Base-by-base conservation (phyloP, 768 basidiomycete species). In the Suillus occidentalis region DNA sequence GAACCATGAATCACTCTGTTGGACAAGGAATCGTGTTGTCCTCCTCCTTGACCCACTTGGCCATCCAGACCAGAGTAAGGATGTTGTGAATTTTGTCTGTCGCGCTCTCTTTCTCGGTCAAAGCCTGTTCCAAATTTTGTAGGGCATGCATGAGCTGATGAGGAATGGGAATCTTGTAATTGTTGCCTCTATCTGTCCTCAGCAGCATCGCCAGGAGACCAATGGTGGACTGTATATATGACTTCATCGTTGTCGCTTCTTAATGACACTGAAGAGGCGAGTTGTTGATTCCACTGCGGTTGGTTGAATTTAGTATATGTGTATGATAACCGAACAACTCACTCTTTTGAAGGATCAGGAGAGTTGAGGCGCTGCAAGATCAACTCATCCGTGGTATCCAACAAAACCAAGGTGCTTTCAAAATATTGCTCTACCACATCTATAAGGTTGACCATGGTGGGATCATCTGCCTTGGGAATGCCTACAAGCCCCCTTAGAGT, bases 221-320 rank as follows among this genome's bases (percentile, higher is more conserved):
- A 0, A 69, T 6, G 0, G 64, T 34, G 0, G 52, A 65, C 0
- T 0, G 57, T 9, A 20, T 69, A 22, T 78, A 78, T 6, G 57
- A 18, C 0, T 63, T 55, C 22, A 74, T 61, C 0, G 63, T 67
- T 1, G n/a, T 16, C 0, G 60, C 50, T 7, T 70, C 39, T 37
- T 69, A 64, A 8, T 75, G 72, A 1, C 63, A 64, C 16, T 72
- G 70, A 18, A 77, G 65, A 0, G 74, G 73, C 0, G 60, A 70
- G 63, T 75, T 72, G 57, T 66, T 69, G n/a, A 75, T 71, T 0
- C 72, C 69, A 6, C 66, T 69, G 16, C 22, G 8, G 18, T 28
- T 9, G 2, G 4, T 2, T 47, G 20, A 16, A 16, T 6, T 52
- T 39, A 36, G 4, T 16, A 20, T 22, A 34, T 25, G 10, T 6